These are phyloP conservation scores for Aspergillus sp. DNA, from an alignment of 2,329 filamentous ascomycete genomes.

Conservation along the genomic window DNA sequence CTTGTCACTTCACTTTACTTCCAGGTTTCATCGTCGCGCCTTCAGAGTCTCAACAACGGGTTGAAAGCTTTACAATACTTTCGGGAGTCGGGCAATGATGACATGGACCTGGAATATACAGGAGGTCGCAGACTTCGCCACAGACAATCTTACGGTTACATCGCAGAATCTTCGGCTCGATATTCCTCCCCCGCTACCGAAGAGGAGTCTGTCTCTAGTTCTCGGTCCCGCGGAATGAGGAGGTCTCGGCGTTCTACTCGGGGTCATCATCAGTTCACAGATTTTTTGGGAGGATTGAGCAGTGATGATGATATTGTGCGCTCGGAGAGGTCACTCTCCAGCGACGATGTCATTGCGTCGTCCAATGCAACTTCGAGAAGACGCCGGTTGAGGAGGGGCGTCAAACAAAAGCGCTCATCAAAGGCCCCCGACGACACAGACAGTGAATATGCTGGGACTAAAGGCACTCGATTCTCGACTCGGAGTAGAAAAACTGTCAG, in stretches of 20 bases:
- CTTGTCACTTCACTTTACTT: not conserved
- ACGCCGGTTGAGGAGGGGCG: slow-evolving; percentile 8
- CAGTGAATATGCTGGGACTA: slow-evolving; percentile 7
- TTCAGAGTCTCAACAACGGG: slow-evolving; percentile 26
- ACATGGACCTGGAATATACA: not conserved
- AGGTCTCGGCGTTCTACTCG: slow-evolving; percentile 6
- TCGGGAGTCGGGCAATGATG: slow-evolving; percentile 4
- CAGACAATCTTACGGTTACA: not conserved
- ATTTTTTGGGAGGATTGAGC: slow-evolving; percentile 12
- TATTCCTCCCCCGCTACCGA: slow-evolving; percentile 6
- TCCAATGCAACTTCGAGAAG: slow-evolving; percentile 6
- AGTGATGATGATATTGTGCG: slow-evolving; percentile 13
- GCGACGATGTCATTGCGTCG: slow-evolving; percentile 17
- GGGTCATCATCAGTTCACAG: slow-evolving; percentile 11
- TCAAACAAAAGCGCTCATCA: slow-evolving; percentile 2
- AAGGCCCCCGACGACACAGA: slow-evolving; percentile 7
- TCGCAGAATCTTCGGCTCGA: not conserved
- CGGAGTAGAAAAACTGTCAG: slow-evolving; percentile 21
- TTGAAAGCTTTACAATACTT: slow-evolving; percentile 19
- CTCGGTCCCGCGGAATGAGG: not conserved
- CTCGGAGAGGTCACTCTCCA: slow-evolving; percentile 9
- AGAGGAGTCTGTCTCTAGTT: slow-evolving; percentile 6
- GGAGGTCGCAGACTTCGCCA: not conserved
- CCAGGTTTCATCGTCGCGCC: slow-evolving; percentile 22
- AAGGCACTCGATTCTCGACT: slow-evolving; percentile 25